Conservation (phyloP, 1,284 basidiomycete genomes). For the Irpex sp. region DNA sequence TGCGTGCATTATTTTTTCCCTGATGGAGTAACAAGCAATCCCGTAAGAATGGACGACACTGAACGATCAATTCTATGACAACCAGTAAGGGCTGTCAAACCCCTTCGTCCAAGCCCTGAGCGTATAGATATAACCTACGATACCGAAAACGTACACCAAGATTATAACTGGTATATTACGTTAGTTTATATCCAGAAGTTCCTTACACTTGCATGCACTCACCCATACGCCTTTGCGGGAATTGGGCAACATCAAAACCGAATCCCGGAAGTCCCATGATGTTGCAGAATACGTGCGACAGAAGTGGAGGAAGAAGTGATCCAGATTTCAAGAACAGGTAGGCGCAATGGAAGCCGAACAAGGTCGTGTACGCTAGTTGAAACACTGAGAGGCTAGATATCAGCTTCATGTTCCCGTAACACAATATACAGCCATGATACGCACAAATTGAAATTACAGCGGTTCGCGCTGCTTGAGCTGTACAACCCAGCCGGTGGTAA, state of each 20-base stretch:
- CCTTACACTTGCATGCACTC: conserved; percentile 8
- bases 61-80: not conserved
- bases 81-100: conserved; percentile 26
- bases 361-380: conserved; percentile 84
- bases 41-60: no score
- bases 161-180: conserved; percentile 23
- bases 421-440: conserved; percentile 22
- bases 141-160: conserved; percentile 26
- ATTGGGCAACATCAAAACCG: conserved; percentile 29
- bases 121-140: conserved; percentile 30
- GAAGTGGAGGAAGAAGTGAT: conserved; percentile 57
- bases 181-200: not conserved
- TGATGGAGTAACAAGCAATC: no score
- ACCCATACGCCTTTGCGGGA: conserved; percentile 26
- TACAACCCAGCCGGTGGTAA: conserved; percentile 71
- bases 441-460: conserved; percentile 61
- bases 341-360: conserved; percentile 89
- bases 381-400: conserved; percentile 49
- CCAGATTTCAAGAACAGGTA: conserved; percentile 85
- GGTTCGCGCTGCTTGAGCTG: conserved; percentile 51
- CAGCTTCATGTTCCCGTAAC: conserved; percentile 1
- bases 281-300: conserved; percentile 90
- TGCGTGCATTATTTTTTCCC: no score
- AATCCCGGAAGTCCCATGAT: conserved; percentile 84
- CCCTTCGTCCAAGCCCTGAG: conserved; percentile 26